Conservation (phyloP, 805 yeast genomes). For the Kuraishia borneana region DNA sequence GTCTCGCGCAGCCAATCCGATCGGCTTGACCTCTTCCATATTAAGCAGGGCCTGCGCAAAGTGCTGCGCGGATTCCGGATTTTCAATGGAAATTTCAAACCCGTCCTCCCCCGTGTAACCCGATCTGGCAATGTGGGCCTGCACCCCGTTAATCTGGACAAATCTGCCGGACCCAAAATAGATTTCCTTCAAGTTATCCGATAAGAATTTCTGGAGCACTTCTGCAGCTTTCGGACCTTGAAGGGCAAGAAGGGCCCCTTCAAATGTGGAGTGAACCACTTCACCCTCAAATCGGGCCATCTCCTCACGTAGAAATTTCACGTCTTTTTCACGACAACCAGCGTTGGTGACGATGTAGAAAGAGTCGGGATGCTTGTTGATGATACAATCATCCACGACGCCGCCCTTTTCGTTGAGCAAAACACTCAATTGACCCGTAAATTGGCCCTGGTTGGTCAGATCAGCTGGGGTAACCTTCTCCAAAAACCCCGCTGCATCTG, state of each 20-base stretch:
- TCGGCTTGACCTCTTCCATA: slow-evolving; percentile 50
- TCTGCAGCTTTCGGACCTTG: slow-evolving; percentile 87
- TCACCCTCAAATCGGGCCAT: slow-evolving; percentile 19
- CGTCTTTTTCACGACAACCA: slow-evolving; percentile 81
- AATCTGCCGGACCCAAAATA: slow-evolving; percentile 65
- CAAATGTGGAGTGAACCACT: slow-evolving; percentile 33
- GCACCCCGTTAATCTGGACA: slow-evolving; percentile 29
- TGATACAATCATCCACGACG: slow-evolving; percentile 87
- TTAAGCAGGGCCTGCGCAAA: slow-evolving; percentile 52
- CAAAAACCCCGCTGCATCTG: slow-evolving; percentile 53
- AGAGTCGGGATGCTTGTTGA: slow-evolving; percentile 65
- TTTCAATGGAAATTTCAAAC: slow-evolving; percentile 77
- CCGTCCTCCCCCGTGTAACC: slow-evolving; percentile 99
- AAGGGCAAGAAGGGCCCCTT: slow-evolving; percentile 73
- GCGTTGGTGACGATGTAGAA: slow-evolving; percentile 94
- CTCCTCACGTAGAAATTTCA: slow-evolving; percentile 48
- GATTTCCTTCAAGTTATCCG: slow-evolving; percentile 43
- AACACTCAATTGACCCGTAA: slow-evolving; percentile 67
- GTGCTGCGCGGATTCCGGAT: slow-evolving; percentile 37
- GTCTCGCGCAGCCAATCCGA: slow-evolving; percentile 98
- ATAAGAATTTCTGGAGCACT: slow-evolving; percentile 53
- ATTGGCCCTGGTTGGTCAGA: slow-evolving; percentile 40
- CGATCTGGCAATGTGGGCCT: slow-evolving; percentile 78
- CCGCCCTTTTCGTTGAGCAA: slow-evolving; percentile 64
- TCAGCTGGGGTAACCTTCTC: slow-evolving; percentile 87